phyloP scores from a whole-genome alignment of 441 rosid species.

The Brassica hybrid region DNA sequence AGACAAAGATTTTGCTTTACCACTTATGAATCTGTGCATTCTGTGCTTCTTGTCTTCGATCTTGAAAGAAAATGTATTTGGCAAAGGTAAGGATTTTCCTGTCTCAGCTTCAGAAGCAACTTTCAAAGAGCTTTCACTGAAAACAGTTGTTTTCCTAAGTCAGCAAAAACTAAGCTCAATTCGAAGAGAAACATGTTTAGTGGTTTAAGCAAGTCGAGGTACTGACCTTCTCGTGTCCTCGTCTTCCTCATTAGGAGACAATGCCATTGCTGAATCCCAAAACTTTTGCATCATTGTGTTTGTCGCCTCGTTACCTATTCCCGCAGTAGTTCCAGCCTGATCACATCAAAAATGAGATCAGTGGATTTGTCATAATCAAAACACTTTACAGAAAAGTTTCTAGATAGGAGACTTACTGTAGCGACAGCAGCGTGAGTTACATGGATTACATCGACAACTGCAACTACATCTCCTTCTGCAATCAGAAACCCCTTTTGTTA shows the following conservation, averaged over 20 bases:
- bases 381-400: too few species aligned
- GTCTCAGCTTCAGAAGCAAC: slow-evolving; percentile 78
- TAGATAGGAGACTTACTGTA: slow-evolving; percentile 60
- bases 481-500: slow-evolving; percentile 38
- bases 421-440: slow-evolving; percentile 95
- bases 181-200: slow-evolving; percentile 21
- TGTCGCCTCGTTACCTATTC: slow-evolving; percentile 71
- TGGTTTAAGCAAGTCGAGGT: slow-evolving; percentile 8
- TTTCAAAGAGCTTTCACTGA: slow-evolving; percentile 87
- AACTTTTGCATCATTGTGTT: slow-evolving; percentile 95
- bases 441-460: slow-evolving; percentile 87
- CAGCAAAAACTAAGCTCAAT: slow-evolving; percentile 11
- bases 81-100: slow-evolving; percentile 62
- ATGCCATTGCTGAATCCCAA: slow-evolving; percentile 98
- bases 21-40: slow-evolving; percentile 92
- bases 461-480: slow-evolving; percentile 58
- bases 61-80: slow-evolving; percentile 77
- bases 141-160: too few species aligned
- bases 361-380: too few species aligned
- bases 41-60: slow-evolving; percentile 84
- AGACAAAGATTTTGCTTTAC: slow-evolving; percentile 44
- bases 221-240: slow-evolving; percentile 77
- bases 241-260: slow-evolving; percentile 75
- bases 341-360: slow-evolving; percentile 16
- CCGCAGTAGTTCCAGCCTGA: slow-evolving; percentile 82